A percentile compares a stretch with the other conserved stretches of the same genome.
Evolutionary conservation across 2,329 filamentous ascomycete species (phyloP).

Genomic region (Basipetospora sp.): DNA sequence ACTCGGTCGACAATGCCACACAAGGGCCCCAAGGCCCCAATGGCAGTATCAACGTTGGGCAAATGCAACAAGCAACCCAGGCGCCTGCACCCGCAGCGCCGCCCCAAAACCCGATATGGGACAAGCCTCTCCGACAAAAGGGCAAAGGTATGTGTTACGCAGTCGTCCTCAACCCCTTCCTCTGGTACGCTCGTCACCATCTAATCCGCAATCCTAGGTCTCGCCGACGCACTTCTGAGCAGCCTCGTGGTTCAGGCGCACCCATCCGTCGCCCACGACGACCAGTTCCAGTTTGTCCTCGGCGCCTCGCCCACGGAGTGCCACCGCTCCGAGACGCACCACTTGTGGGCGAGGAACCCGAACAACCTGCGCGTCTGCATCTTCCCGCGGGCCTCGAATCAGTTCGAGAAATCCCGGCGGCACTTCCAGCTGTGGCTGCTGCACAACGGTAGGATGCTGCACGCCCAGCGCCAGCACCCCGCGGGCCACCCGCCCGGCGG

Average conservation of each 20-base stretch:
- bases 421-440: conserved; percentile 66
- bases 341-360: conserved; percentile 46
- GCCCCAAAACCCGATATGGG: conserved; percentile 16
- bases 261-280: too few species aligned
- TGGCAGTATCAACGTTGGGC: not conserved
- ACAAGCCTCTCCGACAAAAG: conserved; percentile 10
- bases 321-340: conserved; percentile 41
- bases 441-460: conserved; percentile 4
- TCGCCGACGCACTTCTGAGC: not conserved
- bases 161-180: not conserved
- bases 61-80: not conserved
- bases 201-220: not conserved
- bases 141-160: conserved; percentile 3
- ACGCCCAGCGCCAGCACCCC: not conserved
- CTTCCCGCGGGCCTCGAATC: conserved; percentile 47
- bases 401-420: conserved; percentile 51
- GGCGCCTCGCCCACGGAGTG: not conserved
- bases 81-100: conserved; percentile 21
- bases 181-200: not conserved
- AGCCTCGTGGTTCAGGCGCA: not conserved
- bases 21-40: not conserved
- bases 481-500: not conserved
- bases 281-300: too few species aligned
- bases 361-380: conserved; percentile 47
- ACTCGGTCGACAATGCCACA: too few species aligned